Evolutionary conservation across 2,329 filamentous ascomycete genomes (phyloP).

Genomic region (Monilinia laxa): DNA sequence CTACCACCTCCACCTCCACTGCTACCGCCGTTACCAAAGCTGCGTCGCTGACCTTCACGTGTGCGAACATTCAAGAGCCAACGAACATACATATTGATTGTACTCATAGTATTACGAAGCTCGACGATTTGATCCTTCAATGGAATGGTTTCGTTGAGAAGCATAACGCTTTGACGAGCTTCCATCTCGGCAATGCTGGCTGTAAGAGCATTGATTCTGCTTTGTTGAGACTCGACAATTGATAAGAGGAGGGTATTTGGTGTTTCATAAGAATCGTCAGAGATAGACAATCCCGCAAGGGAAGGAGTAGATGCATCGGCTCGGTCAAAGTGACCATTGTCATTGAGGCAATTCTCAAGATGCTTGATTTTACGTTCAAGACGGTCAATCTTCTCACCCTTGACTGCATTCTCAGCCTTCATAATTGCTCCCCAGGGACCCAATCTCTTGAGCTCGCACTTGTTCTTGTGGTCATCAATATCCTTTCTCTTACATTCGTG

Average conservation of each 20-base stretch:
- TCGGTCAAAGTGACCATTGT: constrained; percentile 35
- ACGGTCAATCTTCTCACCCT: constrained; percentile 47
- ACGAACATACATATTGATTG: constrained; percentile 41
- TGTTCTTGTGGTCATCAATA: constrained; percentile 48
- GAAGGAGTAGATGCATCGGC: constrained; percentile 29
- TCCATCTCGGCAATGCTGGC: constrained; percentile 58
- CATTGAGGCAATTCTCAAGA: constrained; percentile 42
- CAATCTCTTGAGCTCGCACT: constrained; percentile 54
- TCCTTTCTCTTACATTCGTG: constrained; percentile 44
- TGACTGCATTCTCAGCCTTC: constrained; percentile 45
- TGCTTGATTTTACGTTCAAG: constrained; percentile 47
- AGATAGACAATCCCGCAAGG: constrained; percentile 18
- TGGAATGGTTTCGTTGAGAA: constrained; percentile 60
- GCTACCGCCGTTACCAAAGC: background rate
- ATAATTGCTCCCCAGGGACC: constrained; percentile 51
- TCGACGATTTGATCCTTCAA: constrained; percentile 64
- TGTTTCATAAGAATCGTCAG: constrained; percentile 39
- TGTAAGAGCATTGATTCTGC: constrained; percentile 56
- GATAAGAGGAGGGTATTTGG: constrained; percentile 47
- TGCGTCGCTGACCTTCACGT: constrained; percentile 35
- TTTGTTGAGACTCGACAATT: constrained; percentile 53
- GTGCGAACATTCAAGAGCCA: constrained; percentile 41
- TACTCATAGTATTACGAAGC: constrained; percentile 40
- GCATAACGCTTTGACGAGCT: constrained; percentile 58
- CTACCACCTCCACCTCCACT: constrained; percentile 2